Evolutionary conservation across 1,139 yeast genomes (phyloP), one percentile per base, ranked within the genome.

Genomic region (Geotrichum aggregatum): DNA sequence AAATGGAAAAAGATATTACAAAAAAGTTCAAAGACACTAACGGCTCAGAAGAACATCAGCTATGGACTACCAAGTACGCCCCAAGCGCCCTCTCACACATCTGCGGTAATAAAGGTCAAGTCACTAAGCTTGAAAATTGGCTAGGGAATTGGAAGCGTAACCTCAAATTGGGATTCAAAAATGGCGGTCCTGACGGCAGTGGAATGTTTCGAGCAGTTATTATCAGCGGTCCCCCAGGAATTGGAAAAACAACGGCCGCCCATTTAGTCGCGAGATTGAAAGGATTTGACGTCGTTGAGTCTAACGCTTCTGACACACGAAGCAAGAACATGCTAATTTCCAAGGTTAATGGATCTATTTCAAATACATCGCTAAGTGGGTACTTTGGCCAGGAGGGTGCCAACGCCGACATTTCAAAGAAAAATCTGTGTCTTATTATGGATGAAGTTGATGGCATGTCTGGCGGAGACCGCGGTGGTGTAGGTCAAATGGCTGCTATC

Each of bases 391-490:
- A 40, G 11, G 55, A 59, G 6, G 66, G 36, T 6, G 63, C 63
- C 16, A 62, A 58, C 3, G 68, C 71, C 44, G 45, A 33, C 3
- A 11, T 44, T 2, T 34, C 50, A 6, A 71, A 73, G 48, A 76
- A 78, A 55, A 81, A 79, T 53, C 82, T 91, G 61, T 89, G 91
- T 50, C 76, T 92, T 49, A 85, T 94, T 58, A 89, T 94, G 98
- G 99, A 94, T 70, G 99, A 94, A 71, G 98, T 94, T 31, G 99
- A 94, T 68, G 99, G 99, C 60, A 92, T 94, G 98, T 87, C 96
- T 42, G 89, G 95, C 63, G 99, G 99, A 59, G 99, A 94, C 68
- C 84, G 94, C 63, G 99, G 98, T 58, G 99, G 99, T 59, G 96
- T 94, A 19, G 98, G 97, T 24, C 95, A 92, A 54, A 77, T 94